Percentiles rank a stretch among this genome's conserved stretches.
phyloP scores from a whole-genome alignment of 2,329 filamentous ascomycete species.

The Magnaporthiopsis rhizophila region DNA sequence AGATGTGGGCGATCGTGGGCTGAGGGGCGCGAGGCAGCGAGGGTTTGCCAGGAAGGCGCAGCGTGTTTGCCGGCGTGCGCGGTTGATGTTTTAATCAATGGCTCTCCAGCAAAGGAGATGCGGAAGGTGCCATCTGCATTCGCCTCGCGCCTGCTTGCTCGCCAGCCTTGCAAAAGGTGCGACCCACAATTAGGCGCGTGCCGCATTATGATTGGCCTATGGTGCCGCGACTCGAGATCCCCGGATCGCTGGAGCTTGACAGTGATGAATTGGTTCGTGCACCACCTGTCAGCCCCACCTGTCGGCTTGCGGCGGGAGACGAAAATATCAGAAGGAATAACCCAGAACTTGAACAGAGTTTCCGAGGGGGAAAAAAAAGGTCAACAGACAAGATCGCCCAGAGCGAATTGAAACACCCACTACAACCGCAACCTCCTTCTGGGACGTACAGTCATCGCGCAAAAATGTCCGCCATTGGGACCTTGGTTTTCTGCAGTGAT shows the following conservation, averaged over 20 bases:
- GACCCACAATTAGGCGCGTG: not conserved
- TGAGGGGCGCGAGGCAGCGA: not conserved
- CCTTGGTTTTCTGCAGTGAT: constrained; percentile 84
- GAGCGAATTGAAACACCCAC: not conserved
- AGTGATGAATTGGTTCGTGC: not conserved
- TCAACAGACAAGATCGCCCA: not conserved
- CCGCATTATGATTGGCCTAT: not conserved
- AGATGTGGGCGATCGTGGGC: not conserved
- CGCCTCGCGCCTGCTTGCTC: not conserved
- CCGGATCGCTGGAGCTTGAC: not conserved
- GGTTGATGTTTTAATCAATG: not conserved
- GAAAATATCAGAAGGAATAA: not conserved
- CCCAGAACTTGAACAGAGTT: not conserved
- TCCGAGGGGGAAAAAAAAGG: not conserved
- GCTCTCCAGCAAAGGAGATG: not conserved
- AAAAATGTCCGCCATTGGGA: constrained; percentile 81
- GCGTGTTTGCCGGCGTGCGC: not conserved
- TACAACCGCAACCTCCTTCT: not conserved
- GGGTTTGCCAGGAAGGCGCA: not conserved
- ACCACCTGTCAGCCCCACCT: not conserved
- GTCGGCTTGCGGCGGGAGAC: not conserved
- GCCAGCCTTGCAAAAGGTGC: not conserved
- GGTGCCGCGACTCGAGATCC: not conserved
- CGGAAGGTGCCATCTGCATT: not conserved
- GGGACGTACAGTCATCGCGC: not conserved